A percentile compares a stretch with the other conserved stretches of the same genome.
Conservation (phyloP, 495 filamentous ascomycete genomes). For the Penicillium macrosclerotiorum region DNA sequence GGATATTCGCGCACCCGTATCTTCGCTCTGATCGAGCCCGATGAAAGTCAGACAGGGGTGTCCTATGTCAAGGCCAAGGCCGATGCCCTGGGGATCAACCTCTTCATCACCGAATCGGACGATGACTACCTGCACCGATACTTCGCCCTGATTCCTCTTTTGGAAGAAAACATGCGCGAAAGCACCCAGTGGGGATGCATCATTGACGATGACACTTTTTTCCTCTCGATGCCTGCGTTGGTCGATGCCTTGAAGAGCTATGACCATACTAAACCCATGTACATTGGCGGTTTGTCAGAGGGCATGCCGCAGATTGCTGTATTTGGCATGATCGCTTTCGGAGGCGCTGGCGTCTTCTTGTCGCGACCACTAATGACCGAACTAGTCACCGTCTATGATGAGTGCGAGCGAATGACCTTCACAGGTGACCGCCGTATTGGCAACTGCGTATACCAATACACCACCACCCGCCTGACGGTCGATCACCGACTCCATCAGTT, state of each 20-base stretch:
- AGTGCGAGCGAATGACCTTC: slow-evolving; percentile 38
- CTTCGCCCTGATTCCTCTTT: slow-evolving; percentile 54
- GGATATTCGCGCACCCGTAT: slow-evolving; percentile 54
- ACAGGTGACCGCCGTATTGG: slow-evolving; percentile 50
- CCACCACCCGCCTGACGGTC: slow-evolving; percentile 46
- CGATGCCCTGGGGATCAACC: slow-evolving; percentile 46
- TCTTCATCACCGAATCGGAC: slow-evolving; percentile 49
- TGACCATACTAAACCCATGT: slow-evolving; percentile 46
- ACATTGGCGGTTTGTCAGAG: slow-evolving; percentile 58
- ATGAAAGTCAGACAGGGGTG: slow-evolving; percentile 18
- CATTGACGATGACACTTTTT: slow-evolving; percentile 72
- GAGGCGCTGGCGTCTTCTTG: slow-evolving; percentile 60
- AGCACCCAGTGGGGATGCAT: slow-evolving; percentile 58
- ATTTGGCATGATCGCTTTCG: slow-evolving; percentile 55
- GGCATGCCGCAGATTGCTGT: slow-evolving; percentile 46
- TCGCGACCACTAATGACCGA: slow-evolving; percentile 47
- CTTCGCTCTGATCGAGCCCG: slow-evolving; percentile 53
- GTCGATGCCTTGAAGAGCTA: slow-evolving; percentile 44
- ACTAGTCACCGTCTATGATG: slow-evolving; percentile 32
- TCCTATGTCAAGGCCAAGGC: slow-evolving; percentile 35
- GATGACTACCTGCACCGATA: slow-evolving; percentile 56
- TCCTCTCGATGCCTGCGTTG: slow-evolving; percentile 52
- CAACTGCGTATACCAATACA: slow-evolving; percentile 53
- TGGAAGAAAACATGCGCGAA: slow-evolving; percentile 45
- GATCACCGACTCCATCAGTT: slow-evolving; percentile 52